Percentiles rank a stretch among this genome's conserved stretches.
phyloP scores from a whole-genome alignment of 1,139 yeast species.

The Lodderomyces margitis region DNA sequence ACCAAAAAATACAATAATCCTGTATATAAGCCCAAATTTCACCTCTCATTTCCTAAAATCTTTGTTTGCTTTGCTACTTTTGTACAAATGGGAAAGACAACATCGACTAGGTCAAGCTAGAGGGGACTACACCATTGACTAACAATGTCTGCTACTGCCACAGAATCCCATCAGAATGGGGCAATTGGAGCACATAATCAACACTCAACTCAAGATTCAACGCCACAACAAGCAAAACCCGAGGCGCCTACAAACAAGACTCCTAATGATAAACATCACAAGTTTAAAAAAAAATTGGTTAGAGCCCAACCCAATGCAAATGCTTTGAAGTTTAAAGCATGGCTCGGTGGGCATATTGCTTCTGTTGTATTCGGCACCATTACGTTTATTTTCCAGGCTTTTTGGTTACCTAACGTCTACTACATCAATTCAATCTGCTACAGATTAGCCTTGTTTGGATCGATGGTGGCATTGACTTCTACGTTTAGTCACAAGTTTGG shows the following conservation, averaged over 20 bases:
- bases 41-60: background rate
- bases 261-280: conserved; percentile 6
- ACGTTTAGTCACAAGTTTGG: conserved; percentile 61
- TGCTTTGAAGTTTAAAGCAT: conserved; percentile 47
- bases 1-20: background rate
- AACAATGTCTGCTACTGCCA: conserved; percentile 3
- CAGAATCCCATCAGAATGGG: conserved; percentile 4
- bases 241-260: conserved; percentile 8
- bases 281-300: conserved; percentile 34
- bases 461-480: conserved; percentile 50
- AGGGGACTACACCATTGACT: background rate
- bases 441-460: conserved; percentile 56
- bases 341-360: conserved; percentile 62
- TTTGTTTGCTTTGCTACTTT: background rate
- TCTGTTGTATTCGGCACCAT: conserved; percentile 52
- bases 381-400: conserved; percentile 46
- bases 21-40: conserved; percentile 2
- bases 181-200: conserved; percentile 4
- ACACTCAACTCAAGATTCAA: conserved; percentile 1
- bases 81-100: no score
- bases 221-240: conserved; percentile 5
- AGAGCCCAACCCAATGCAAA: conserved; percentile 38
- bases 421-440: conserved; percentile 49
- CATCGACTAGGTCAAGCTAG: no score
- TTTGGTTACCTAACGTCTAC: conserved; percentile 43